These are phyloP conservation scores for Solanum paucissectum DNA, from an alignment of 257 asterid genomes.

Conservation along the genomic window DNA sequence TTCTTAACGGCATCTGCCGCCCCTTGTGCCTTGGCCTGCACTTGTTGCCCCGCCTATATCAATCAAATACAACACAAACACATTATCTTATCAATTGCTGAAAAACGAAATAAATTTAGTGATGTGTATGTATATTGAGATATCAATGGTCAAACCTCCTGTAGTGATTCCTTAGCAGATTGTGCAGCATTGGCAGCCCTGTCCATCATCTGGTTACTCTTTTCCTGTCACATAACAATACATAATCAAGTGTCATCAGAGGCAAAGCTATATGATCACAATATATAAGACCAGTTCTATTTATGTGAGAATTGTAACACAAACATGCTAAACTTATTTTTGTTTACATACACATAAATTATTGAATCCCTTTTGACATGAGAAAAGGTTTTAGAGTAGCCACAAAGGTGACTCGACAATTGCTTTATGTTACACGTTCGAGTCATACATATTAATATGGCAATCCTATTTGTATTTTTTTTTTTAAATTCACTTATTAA, in stretches of 20 bases:
- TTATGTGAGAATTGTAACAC: not conserved
- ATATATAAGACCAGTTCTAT: not conserved
- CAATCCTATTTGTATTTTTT: not conserved
- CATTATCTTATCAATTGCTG: not conserved
- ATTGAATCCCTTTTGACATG: not conserved
- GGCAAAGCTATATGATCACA: not conserved
- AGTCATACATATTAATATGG: not conserved
- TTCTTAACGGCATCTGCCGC: constrained; percentile 29
- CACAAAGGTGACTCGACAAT: not conserved
- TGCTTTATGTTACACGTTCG: not conserved
- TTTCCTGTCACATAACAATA: not conserved
- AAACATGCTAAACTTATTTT: not conserved
- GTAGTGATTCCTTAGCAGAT: constrained; percentile 19
- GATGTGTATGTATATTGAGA: too few species aligned
- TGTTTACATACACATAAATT: not conserved
- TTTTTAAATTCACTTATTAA: not conserved
- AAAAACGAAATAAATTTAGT: too few species aligned
- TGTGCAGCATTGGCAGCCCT: constrained; percentile 22
- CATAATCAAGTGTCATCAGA: not conserved
- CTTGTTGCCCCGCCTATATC: constrained; percentile 13
- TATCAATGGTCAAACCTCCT: constrained; percentile 5
- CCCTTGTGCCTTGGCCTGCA: constrained; percentile 18
- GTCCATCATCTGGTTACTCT: not conserved
- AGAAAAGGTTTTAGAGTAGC: not conserved
- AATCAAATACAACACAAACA: not conserved